A percentile compares a stretch with the other conserved stretches of the same genome.
phyloP scores from a whole-genome alignment of 768 basidiomycete species.

The Rubroboletus pulcherrimus region DNA sequence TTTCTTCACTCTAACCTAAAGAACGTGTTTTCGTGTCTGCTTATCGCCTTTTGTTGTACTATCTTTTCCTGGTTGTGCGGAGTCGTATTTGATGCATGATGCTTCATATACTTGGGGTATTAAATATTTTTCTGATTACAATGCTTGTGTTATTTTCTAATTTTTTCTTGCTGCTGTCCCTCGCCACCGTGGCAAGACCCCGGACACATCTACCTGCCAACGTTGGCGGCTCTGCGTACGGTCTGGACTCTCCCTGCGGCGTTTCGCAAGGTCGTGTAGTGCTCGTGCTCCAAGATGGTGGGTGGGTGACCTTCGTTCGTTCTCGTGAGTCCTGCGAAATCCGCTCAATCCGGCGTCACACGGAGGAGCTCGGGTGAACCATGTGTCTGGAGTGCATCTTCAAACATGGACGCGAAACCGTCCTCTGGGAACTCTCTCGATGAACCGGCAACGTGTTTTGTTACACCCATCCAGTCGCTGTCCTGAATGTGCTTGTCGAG shows the following conservation, averaged over 20 bases:
- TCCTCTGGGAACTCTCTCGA: too few species aligned
- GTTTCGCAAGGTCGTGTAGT: slow-evolving; percentile 70
- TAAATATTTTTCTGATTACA: too few species aligned
- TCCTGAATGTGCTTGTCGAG: too few species aligned
- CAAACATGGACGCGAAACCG: too few species aligned
- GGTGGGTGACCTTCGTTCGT: slow-evolving; percentile 49
- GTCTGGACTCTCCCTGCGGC: not conserved
- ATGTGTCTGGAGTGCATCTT: too few species aligned
- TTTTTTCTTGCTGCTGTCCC: too few species aligned
- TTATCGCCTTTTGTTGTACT: not conserved
- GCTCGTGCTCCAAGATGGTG: slow-evolving; percentile 93
- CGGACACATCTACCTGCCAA: not conserved
- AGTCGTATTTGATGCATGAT: not conserved
- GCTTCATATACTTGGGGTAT: too few species aligned
- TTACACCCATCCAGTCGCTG: too few species aligned
- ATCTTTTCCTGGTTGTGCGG: not conserved
- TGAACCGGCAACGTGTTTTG: too few species aligned
- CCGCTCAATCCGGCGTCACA: not conserved
- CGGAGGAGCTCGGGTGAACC: too few species aligned
- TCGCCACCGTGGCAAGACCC: not conserved
- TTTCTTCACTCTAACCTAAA: too few species aligned
- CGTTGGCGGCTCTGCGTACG: not conserved
- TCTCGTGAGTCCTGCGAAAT: not conserved
- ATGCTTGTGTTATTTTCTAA: too few species aligned
- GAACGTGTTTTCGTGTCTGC: not conserved